Evolutionary conservation across 768 basidiomycete species (phyloP), one percentile per base, ranked within the genome.

Genomic region (Psilocybe azurescens): DNA sequence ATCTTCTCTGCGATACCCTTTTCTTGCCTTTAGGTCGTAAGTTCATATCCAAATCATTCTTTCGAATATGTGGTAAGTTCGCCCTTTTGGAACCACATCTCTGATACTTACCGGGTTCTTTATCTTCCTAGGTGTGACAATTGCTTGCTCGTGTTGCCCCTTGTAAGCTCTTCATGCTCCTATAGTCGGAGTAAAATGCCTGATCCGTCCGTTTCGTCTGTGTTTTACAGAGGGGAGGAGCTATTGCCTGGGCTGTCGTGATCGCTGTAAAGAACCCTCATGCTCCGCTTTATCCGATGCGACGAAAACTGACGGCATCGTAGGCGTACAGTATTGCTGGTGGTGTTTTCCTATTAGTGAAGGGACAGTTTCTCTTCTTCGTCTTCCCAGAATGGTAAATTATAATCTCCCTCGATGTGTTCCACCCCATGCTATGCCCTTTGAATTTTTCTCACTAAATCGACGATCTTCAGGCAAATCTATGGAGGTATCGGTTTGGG

Each of bases 61-160:
- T 64, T 61, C 58, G 46, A 56, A 53, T 54, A 73, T 73, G 72
- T 73, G 72, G 72, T 70, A 61, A 63, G 72, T 62, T 60, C 36
- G 30, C 63, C 33, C 38, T 39, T 60, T 62, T 52, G 44, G 46
- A 39, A 56, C 53, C 46, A 47, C 57, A 61, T 47, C 32, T 33
- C 32, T 20, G 20, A 18, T 50, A 5, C 29, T 38, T 48, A 58
- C 47, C 18, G 10, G 48, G 11, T 50, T 16, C 7, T 20, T 56
- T 47, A 49, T 53, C 59, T 58, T 62, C 39, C 32, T 59, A 90
- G 89, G 89, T 92, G 89, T 79, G 89, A 91, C 78, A 90, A 90
- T 75, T 92, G 89, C 77, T 78, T 90, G 60, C 84, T 91, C 60
- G 77, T 90, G 62, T 78, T 92, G 61, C 89, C 89, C 70, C 81